These are phyloP conservation scores for Candida verbasci DNA, from an alignment of 805 yeast species.

Conservation along the genomic window DNA sequence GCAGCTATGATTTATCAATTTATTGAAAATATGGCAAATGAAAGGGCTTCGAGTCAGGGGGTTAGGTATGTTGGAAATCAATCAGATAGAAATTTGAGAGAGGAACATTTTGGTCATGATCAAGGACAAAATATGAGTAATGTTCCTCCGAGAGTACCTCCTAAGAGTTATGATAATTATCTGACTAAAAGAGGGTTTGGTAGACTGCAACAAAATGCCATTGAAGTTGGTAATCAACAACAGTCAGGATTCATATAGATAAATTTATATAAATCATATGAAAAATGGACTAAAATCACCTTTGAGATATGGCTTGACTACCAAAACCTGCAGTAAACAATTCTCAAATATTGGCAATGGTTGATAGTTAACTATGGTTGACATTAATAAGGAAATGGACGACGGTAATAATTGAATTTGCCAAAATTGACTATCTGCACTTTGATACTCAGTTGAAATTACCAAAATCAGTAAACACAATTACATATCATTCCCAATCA, in stretches of 20 bases:
- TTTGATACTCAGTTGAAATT: no score
- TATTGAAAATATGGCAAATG: conserved; percentile 15
- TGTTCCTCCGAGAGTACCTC: not conserved
- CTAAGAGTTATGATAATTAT: conserved; percentile 5
- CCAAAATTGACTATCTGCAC: no score
- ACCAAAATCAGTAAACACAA: no score
- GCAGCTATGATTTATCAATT: conserved; percentile 67
- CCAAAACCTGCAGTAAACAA: not conserved
- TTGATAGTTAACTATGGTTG: no score
- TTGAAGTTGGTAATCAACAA: conserved; percentile 13
- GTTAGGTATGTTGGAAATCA: conserved; percentile 17
- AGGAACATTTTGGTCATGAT: conserved; percentile 6
- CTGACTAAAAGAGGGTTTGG: not conserved
- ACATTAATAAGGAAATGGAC: no score
- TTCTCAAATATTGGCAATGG: no score
- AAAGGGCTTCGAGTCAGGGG: conserved; percentile 11
- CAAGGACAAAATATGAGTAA: no score
- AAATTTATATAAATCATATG: no score
- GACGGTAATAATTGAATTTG: no score
- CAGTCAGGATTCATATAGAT: conserved; percentile 15
- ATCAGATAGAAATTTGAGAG: not conserved
- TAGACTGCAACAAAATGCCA: conserved; percentile 3
- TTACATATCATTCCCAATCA: no score
- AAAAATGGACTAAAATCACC: no score
- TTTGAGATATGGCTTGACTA: no score